Conservation (phyloP, 306 rosid species). For the Vigna angularis region DNA sequence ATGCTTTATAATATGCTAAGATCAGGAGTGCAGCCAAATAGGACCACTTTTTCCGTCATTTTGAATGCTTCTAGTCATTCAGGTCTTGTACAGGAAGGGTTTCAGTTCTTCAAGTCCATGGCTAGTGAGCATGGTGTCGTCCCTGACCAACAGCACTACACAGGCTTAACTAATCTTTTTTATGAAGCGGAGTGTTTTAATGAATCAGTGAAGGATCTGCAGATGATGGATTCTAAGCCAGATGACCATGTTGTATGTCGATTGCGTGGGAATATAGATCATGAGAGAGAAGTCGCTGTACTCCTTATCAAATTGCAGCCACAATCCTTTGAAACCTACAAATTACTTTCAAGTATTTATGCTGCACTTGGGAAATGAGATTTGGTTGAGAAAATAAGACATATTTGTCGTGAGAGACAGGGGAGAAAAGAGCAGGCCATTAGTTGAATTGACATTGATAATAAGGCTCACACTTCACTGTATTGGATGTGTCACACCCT, state of each 20-base stretch:
- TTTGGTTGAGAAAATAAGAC: slow-evolving; percentile 62
- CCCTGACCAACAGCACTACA: slow-evolving; percentile 84
- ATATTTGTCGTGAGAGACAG: slow-evolving; percentile 61
- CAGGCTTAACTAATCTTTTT: slow-evolving; percentile 76
- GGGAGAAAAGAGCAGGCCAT: slow-evolving; percentile 55
- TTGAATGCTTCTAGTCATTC: slow-evolving; percentile 83
- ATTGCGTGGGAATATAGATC: slow-evolving; percentile 57
- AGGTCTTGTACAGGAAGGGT: slow-evolving; percentile 78
- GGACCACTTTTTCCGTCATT: slow-evolving; percentile 63
- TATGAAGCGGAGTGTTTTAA: slow-evolving; percentile 63
- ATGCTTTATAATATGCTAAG: slow-evolving; percentile 62
- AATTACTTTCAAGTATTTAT: slow-evolving; percentile 67
- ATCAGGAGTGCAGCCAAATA: slow-evolving; percentile 71
- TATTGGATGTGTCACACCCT: slow-evolving; percentile 65
- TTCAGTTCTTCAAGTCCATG: slow-evolving; percentile 71
- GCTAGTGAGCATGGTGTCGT: slow-evolving; percentile 50
- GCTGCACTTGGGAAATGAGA: slow-evolving; percentile 72
- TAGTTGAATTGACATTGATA: slow-evolving; percentile 70
- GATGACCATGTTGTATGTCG: slow-evolving; percentile 65
- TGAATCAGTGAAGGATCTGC: slow-evolving; percentile 55
- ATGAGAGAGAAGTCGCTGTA: slow-evolving; percentile 68
- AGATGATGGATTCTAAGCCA: slow-evolving; percentile 60
- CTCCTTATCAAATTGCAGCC: slow-evolving; percentile 67
- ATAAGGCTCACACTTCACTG: slow-evolving; percentile 53
- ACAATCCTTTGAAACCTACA: slow-evolving; percentile 60